phyloP scores from a whole-genome alignment of 345 rosid genomes.

The Populus pruinosa region DNA sequence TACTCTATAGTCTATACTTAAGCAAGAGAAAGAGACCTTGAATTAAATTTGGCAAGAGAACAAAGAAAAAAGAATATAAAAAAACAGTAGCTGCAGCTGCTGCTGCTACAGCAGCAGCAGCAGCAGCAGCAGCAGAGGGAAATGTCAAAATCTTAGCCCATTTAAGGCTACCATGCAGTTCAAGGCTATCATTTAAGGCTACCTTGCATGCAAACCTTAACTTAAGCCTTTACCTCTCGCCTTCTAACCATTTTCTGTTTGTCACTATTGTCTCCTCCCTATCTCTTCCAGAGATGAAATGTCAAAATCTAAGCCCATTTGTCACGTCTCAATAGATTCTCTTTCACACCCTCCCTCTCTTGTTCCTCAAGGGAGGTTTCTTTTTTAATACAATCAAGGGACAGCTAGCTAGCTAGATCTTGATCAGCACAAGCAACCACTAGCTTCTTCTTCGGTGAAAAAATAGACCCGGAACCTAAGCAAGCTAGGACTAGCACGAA shows the following conservation, averaged over 20 bases:
- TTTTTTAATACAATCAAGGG: slow-evolving; percentile 11
- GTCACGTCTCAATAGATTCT: slow-evolving; percentile 42
- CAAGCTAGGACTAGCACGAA: too few species aligned
- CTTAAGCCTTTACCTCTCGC: not conserved
- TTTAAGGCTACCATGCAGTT: too few species aligned
- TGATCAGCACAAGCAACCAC: not conserved
- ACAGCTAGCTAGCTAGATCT: slow-evolving; percentile 4
- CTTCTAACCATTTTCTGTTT: slow-evolving; percentile 12
- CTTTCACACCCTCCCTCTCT: slow-evolving; percentile 17
- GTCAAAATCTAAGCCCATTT: slow-evolving; percentile 35
- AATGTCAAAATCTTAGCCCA: too few species aligned
- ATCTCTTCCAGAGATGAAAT: slow-evolving; percentile 21
- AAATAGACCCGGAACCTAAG: not conserved
- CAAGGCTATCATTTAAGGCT: slow-evolving; percentile 16
- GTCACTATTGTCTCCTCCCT: slow-evolving; percentile 13
- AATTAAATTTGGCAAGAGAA: not conserved
- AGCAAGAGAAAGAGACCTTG: not conserved
- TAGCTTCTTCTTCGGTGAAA: slow-evolving; percentile 20
- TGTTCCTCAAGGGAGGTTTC: slow-evolving; percentile 36
- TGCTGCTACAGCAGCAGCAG: not conserved
- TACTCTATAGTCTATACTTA: not conserved
- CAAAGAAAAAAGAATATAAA: not conserved
- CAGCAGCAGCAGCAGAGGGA: not conserved
- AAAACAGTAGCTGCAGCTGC: not conserved
- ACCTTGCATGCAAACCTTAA: slow-evolving; percentile 11